Evolutionary conservation across 2,329 filamentous ascomycete genomes (phyloP), one percentile per base, ranked within the genome.

Genomic region (Cadophora gregata): DNA sequence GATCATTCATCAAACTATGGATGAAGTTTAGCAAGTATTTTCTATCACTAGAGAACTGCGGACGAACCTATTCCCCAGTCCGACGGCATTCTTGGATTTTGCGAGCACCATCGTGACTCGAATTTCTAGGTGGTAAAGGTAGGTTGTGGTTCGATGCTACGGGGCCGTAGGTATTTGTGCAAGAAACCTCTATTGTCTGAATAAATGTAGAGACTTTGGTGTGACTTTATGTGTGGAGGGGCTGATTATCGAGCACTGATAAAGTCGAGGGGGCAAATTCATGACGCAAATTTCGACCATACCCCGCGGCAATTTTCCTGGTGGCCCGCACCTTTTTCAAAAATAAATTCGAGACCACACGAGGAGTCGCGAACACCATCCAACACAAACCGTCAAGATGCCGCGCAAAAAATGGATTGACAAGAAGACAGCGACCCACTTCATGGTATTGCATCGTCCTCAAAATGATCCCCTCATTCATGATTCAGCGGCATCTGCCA

Each of bases 401-500:
- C 64, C 75, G 68, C 74, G 73, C 62, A 75, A 73, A 62, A 71
- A 71, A 42, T 75, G 80, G 77, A 90, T 88, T 73, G 87, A 97
- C 84, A 97, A 97, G 83, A 97, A 97, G 81, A 91, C 87, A 68
- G 94, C 96, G 74, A 91, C 92, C 78, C 96, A 94, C 81, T 98
- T 97, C 81, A 91, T 91, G 74, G 91, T 99, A 78, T 93, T 98
- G 75, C 93, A 97, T 81, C 93, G 96, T 76, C 93, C 95, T 38
- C 96, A 99, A 81, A 93, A 97, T 88, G 96, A 99, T 79, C 96
- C 96, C 56, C 88, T 95, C 75, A 97, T 99, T 78, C 91, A 99
- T 85, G 94, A 99, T 83, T 86, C 90, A 75, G 86, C 90, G 75
- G 94, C 93, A 63, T 92, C 95, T 59, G 90, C 93, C 72, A 96